Percentiles rank a stretch among this genome's conserved stretches.
phyloP scores from a whole-genome alignment of 2,329 filamentous ascomycete genomes.

The Aspergillus uvarum region DNA sequence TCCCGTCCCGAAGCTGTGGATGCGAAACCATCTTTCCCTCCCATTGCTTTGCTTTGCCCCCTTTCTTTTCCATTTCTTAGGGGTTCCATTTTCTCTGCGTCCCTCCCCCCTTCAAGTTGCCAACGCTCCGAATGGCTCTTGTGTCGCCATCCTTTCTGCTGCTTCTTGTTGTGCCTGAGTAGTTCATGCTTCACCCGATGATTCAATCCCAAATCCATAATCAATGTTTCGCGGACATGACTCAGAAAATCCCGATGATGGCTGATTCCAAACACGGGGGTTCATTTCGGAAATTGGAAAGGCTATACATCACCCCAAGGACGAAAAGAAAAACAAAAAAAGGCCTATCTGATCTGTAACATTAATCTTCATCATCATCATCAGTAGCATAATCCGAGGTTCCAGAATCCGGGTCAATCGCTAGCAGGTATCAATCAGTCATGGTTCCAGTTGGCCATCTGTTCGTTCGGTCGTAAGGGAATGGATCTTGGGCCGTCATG shows the following conservation, averaged over 20 bases:
- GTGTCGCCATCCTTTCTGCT: neutral
- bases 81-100: conserved; percentile 8
- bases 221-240: neutral
- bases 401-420: neutral
- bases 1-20: conserved; percentile 34
- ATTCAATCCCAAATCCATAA: neutral
- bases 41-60: conserved; percentile 16
- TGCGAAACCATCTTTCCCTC: conserved; percentile 9
- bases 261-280: conserved; percentile 8
- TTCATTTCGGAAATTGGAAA: conserved; percentile 8
- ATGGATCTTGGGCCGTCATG: neutral
- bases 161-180: neutral
- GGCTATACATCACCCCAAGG: neutral
- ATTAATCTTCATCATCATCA: neutral
- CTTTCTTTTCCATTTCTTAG: conserved; percentile 26
- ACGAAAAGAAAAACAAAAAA: conserved; percentile 2
- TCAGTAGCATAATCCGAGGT: neutral
- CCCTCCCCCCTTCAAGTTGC: conserved; percentile 12
- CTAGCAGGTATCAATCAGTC: conserved; percentile 1
- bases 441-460: neutral
- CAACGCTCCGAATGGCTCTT: conserved; percentile 12
- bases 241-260: conserved; percentile 2
- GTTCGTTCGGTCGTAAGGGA: neutral
- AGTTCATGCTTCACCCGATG: neutral
- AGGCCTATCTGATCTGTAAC: conserved; percentile 8